These are phyloP conservation scores for Tolypocladium ovalisporum DNA, from an alignment of 2,329 filamentous ascomycete species.

Conservation along the genomic window DNA sequence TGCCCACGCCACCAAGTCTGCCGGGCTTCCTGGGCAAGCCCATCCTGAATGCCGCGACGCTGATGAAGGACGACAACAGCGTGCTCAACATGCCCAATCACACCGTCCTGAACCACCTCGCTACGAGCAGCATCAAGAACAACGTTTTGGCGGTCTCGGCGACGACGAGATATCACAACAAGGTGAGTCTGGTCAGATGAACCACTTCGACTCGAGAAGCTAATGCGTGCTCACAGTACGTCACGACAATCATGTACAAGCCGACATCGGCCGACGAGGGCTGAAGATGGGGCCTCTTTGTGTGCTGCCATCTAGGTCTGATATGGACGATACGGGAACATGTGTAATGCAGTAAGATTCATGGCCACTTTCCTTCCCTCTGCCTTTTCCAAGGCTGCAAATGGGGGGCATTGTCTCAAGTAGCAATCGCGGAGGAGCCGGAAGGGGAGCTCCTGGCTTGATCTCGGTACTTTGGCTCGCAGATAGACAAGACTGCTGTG, in stretches of 20 bases:
- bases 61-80: conserved; percentile 96
- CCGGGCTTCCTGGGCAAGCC: conserved; percentile 90
- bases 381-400: not conserved
- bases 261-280: conserved; percentile 54
- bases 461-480: not conserved
- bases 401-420: not conserved
- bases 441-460: not conserved
- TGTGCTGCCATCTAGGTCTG: not conserved
- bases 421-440: not conserved
- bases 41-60: conserved; percentile 80
- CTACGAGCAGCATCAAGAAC: conserved; percentile 96
- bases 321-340: not conserved
- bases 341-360: not conserved
- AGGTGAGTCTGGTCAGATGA: conserved; percentile 45
- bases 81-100: conserved; percentile 96
- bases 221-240: conserved; percentile 51
- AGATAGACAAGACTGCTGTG: not conserved
- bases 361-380: not conserved
- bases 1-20: conserved; percentile 74
- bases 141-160: conserved; percentile 90
- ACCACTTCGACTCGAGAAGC: not conserved
- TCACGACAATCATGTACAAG: conserved; percentile 97
- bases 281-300: conserved; percentile 6
- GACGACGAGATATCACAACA: conserved; percentile 94
- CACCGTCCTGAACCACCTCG: conserved; percentile 90